Percentiles rank a stretch among this genome's conserved stretches.
Evolutionary conservation across 176 grass and related monocot genomes (phyloP).

Genomic region (Aegilops speltoides): DNA sequence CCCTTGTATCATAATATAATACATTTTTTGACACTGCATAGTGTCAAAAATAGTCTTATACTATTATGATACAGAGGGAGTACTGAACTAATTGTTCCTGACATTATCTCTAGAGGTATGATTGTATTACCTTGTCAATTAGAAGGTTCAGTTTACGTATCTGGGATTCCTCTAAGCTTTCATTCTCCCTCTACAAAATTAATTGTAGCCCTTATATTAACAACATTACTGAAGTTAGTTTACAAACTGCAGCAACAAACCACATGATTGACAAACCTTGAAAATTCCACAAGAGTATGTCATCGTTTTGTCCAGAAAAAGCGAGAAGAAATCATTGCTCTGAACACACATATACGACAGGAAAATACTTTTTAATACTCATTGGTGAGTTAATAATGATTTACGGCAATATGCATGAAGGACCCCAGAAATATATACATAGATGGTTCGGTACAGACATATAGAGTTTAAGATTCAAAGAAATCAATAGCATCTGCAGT

Average conservation of each 20-base stretch:
- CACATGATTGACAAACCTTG: conserved; percentile 31
- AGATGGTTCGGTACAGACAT: not conserved
- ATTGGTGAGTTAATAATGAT: not conserved
- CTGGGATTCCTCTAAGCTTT: conserved; percentile 75
- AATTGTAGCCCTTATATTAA: not conserved
- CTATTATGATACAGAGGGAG: too few relatives aligned
- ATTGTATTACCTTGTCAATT: conserved; percentile 65
- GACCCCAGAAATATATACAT: not conserved
- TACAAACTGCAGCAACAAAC: not conserved
- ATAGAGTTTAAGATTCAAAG: not conserved
- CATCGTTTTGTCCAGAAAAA: conserved; percentile 90
- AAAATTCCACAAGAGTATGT: conserved; percentile 82
- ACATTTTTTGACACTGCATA: too few relatives aligned
- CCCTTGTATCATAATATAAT: too few relatives aligned
- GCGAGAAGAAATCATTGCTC: conserved; percentile 82
- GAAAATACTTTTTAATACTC: not conserved
- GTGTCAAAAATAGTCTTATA: too few relatives aligned
- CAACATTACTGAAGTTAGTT: not conserved
- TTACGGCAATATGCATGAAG: not conserved
- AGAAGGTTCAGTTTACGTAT: conserved; percentile 62
- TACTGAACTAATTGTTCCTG: not conserved
- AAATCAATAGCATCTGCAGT: too few relatives aligned
- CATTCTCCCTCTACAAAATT: conserved; percentile 54
- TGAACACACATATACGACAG: not conserved
- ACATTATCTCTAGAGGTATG: not conserved